These are phyloP conservation scores for Mycena capillaripes DNA, from an alignment of 768 basidiomycete genomes.

Conservation along the genomic window DNA sequence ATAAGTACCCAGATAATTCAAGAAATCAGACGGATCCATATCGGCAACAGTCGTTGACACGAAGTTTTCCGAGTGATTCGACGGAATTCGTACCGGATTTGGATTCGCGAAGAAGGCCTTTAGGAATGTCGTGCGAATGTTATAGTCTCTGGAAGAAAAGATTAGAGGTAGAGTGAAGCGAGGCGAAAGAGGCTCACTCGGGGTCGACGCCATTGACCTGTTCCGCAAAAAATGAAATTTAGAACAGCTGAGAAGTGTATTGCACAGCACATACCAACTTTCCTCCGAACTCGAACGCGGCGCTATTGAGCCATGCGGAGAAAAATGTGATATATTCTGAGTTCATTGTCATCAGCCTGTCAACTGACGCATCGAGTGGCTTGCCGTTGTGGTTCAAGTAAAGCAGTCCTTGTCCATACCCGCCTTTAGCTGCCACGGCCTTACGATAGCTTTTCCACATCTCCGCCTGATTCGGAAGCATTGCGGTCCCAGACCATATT, in stretches of 20 bases:
- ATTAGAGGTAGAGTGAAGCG: background rate
- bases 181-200: background rate
- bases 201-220: slow-evolving; percentile 10
- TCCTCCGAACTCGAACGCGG: slow-evolving; percentile 36
- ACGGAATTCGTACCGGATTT: slow-evolving; percentile 24
- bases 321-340: slow-evolving; percentile 28
- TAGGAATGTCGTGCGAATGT: background rate
- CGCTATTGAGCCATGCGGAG: slow-evolving; percentile 34
- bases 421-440: slow-evolving; percentile 23
- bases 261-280: slow-evolving; percentile 18
- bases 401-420: slow-evolving; percentile 32
- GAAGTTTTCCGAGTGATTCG: background rate
- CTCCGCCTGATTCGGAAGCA: slow-evolving; percentile 30
- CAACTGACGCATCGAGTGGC: background rate
- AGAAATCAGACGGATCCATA: background rate
- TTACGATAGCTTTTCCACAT: slow-evolving; percentile 38
- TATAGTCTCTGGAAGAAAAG: background rate
- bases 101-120: slow-evolving; percentile 20
- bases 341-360: background rate
- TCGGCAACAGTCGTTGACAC: background rate
- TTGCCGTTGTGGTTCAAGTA: background rate
- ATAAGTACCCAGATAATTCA: slow-evolving; percentile 22
- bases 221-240: background rate
- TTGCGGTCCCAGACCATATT: slow-evolving; percentile 37
- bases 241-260: background rate